Evolutionary conservation across 352 stramenopile genomes (phyloP).

Genomic region (Pythium rhizo-oryzae): DNA sequence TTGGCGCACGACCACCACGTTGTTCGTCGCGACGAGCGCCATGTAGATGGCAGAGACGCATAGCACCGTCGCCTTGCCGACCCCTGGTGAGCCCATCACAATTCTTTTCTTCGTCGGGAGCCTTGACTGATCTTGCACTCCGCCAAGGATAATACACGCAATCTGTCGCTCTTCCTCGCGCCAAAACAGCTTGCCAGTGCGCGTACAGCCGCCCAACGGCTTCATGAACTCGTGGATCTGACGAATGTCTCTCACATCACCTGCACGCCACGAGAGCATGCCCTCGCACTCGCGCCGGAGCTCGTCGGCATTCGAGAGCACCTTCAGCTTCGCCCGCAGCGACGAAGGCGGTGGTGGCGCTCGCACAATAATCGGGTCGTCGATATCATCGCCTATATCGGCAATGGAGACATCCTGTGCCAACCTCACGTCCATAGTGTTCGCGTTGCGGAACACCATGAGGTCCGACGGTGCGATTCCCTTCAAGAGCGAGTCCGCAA

Average conservation of each 20-base stretch:
- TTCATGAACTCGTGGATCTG: not conserved
- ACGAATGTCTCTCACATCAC: not conserved
- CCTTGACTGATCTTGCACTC: not conserved
- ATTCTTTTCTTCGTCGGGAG: not conserved
- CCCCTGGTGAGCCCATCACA: not conserved
- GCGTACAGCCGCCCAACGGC: not conserved
- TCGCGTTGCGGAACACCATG: not conserved
- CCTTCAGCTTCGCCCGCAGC: not conserved
- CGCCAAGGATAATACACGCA: not conserved
- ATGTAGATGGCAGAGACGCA: not conserved
- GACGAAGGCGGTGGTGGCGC: not conserved
- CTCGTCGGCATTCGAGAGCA: not conserved
- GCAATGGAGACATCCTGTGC: not conserved
- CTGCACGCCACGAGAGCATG: not conserved
- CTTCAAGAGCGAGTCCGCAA: not conserved
- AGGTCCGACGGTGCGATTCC: not conserved
- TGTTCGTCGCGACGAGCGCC: not conserved
- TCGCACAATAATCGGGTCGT: not conserved
- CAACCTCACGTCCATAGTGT: not conserved
- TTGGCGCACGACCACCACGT: not conserved
- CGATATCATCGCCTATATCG: not conserved
- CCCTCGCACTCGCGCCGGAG: not conserved
- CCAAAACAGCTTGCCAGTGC: not conserved
- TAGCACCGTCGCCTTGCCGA: not conserved
- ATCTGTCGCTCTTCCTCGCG: not conserved